Conservation (phyloP, 768 basidiomycete species). For the Zangia roseola region DNA sequence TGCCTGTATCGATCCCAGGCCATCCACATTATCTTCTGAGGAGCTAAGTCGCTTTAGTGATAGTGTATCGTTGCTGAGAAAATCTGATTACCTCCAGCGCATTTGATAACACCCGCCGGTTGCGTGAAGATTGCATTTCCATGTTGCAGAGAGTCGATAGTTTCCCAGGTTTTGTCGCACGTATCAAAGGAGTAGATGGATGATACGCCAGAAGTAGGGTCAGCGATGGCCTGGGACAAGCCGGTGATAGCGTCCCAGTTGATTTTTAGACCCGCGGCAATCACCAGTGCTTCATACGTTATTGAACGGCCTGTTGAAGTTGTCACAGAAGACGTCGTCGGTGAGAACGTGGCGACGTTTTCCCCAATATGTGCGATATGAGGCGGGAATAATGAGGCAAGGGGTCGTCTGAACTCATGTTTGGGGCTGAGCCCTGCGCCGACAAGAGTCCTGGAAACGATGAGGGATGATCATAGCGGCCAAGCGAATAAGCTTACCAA, state of each 20-base stretch:
- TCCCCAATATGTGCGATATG: conserved; percentile 72
- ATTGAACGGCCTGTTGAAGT: conserved; percentile 69
- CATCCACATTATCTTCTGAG: conserved; percentile 97
- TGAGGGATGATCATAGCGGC: not conserved
- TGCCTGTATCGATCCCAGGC: conserved; percentile 78
- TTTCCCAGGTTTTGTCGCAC: conserved; percentile 85
- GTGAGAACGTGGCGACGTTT: conserved; percentile 72
- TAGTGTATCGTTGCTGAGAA: not conserved
- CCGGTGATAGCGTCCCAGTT: conserved; percentile 80
- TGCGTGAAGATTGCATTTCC: conserved; percentile 95
- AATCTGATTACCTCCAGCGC: conserved; percentile 69
- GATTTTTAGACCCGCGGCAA: conserved; percentile 85
- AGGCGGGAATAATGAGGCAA: conserved; percentile 69
- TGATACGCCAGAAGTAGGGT: conserved; percentile 78
- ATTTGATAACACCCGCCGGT: conserved; percentile 90
- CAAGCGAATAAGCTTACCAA: conserved; percentile 55
- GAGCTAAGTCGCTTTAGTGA: conserved; percentile 44
- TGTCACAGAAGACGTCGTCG: conserved; percentile 68
- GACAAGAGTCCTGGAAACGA: conserved; percentile 73
- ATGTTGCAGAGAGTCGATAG: conserved; percentile 70
- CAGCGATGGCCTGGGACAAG: conserved; percentile 71
- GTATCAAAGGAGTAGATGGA: conserved; percentile 91
- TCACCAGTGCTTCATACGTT: conserved; percentile 82
- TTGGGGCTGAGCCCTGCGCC: conserved; percentile 84
- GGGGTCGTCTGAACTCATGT: conserved; percentile 59